Conservation (phyloP, 1,284 basidiomycete genomes). For the Pisolithus thermaeus region DNA sequence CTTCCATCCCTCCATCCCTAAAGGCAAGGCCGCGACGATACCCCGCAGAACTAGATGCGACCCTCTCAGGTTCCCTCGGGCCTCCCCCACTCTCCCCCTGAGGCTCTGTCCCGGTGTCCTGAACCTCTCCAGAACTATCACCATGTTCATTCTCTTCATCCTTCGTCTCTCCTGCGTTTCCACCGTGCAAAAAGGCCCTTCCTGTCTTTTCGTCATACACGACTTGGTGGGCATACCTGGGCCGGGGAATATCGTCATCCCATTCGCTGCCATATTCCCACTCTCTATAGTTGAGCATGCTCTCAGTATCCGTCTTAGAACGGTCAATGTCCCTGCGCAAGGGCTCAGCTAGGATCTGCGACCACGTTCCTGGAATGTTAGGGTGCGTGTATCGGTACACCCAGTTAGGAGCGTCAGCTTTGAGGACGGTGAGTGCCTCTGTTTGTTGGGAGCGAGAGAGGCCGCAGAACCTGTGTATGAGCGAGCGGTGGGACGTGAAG, state of each 20-base stretch:
- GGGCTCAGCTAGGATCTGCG: constrained; percentile 40
- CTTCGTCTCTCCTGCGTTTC: constrained; percentile 47
- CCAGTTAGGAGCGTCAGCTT: constrained; percentile 52
- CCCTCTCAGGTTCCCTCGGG: constrained; percentile 4
- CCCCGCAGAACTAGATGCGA: background rate
- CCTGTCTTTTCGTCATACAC: constrained; percentile 58
- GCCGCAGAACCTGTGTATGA: constrained; percentile 47
- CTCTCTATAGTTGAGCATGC: background rate
- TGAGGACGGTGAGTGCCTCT: constrained; percentile 39
- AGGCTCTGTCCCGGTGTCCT: background rate
- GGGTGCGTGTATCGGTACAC: constrained; percentile 52
- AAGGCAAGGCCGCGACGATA: background rate
- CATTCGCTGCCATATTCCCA: constrained; percentile 5
- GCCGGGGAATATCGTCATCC: constrained; percentile 35
- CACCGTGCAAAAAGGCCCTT: constrained; percentile 64
- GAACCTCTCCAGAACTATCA: background rate
- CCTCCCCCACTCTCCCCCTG: constrained; percentile 13
- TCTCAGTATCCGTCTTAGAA: background rate
- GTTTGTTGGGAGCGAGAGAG: constrained; percentile 40
- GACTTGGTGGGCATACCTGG: constrained; percentile 72
- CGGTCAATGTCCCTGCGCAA: constrained; percentile 4
- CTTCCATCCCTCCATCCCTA: background rate
- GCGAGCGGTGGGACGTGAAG: background rate
- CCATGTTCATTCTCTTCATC: background rate
- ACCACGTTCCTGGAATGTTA: constrained; percentile 57